Conservation (phyloP, 176 grass and related monocot species). For the Metroxylon sagu region DNA sequence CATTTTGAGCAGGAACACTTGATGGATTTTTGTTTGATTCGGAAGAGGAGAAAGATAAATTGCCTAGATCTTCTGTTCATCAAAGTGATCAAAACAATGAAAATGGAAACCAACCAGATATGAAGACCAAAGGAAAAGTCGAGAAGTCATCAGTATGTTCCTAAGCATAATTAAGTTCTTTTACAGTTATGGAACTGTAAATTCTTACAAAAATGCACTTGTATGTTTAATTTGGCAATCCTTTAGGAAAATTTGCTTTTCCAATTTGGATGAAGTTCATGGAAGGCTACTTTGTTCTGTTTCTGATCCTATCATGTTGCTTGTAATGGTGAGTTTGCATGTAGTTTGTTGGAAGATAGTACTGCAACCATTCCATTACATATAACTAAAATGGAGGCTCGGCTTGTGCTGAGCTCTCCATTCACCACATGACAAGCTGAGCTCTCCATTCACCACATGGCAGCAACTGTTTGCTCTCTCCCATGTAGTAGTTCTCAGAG, state of each 20-base stretch:
- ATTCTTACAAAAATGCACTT: background rate
- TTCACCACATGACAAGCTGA: no score
- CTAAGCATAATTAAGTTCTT: slow-evolving; percentile 5
- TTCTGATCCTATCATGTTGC: no score
- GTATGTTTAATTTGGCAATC: background rate
- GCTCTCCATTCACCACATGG: no score
- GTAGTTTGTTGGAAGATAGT: no score
- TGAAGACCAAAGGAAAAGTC: slow-evolving; percentile 60
- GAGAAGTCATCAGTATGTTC: slow-evolving; percentile 36
- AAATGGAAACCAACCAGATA: slow-evolving; percentile 45
- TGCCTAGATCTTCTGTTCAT: slow-evolving; percentile 18
- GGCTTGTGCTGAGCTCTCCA: no score
- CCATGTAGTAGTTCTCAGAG: no score
- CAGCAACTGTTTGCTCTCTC: no score
- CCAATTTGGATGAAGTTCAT: no score
- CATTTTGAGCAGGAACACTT: slow-evolving; percentile 32
- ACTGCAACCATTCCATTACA: no score
- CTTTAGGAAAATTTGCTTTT: background rate
- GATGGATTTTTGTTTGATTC: slow-evolving; percentile 63
- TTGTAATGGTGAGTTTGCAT: no score
- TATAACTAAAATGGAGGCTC: no score
- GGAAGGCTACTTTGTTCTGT: no score
- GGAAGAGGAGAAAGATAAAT: slow-evolving; percentile 28
- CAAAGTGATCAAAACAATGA: slow-evolving; percentile 66
- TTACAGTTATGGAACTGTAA: slow-evolving; percentile 6